Conservation (phyloP, 805 yeast genomes). For the Wickerhamomyces sydowiorum region DNA sequence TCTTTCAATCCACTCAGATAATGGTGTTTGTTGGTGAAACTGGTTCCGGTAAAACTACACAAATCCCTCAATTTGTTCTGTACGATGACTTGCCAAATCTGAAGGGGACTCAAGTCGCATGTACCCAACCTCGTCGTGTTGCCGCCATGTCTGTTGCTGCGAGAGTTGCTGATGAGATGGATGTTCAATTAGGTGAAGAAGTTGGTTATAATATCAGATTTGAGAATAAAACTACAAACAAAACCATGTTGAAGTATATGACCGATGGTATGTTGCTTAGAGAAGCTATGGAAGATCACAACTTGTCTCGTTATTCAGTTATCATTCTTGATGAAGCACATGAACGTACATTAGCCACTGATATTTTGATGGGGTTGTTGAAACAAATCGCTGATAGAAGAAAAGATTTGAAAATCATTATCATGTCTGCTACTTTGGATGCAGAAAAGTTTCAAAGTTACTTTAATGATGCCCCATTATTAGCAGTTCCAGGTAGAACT, state of each 20-base stretch:
- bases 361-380: conserved; percentile 90
- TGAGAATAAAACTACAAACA: conserved; percentile 77
- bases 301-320: conserved; percentile 74
- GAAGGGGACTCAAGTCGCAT: conserved; percentile 79
- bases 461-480: conserved; percentile 85
- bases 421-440: conserved; percentile 97
- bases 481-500: conserved; percentile 97
- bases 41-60: conserved; percentile 98
- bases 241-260: conserved; percentile 89
- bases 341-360: conserved; percentile 95
- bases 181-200: conserved; percentile 85
- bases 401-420: conserved; percentile 83
- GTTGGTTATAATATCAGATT: conserved; percentile 95
- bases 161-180: conserved; percentile 97
- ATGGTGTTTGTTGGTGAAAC: conserved; percentile 99
- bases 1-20: conserved; percentile 83
- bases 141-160: conserved; percentile 99
- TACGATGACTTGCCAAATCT: conserved; percentile 92
- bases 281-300: conserved; percentile 96
- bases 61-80: conserved; percentile 90
- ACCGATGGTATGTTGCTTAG: conserved; percentile 97
- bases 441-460: conserved; percentile 92
- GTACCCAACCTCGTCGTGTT: conserved; percentile 96
- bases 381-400: conserved; percentile 77
- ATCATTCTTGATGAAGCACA: conserved; percentile 96